Evolutionary conservation across 345 rosid genomes (phyloP), one percentile per base, ranked within the genome.

Genomic region (Draba incana): DNA sequence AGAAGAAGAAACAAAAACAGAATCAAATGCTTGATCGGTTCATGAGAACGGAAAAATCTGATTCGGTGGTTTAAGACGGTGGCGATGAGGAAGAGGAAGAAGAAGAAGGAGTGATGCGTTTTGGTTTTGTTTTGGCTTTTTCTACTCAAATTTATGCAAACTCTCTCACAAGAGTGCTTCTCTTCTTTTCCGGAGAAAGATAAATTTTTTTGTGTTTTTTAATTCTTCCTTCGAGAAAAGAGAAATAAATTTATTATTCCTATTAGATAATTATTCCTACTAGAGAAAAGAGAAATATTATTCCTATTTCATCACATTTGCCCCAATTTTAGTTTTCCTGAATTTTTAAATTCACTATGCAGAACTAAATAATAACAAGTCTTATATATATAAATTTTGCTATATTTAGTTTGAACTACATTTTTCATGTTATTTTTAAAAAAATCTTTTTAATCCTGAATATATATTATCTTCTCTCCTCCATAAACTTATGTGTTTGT

Each of bases 101-200:
- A 65, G 66, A 49, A 64, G 60, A 48, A 48, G 70, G 69, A 64
- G 49, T 51, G 27, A 64, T 72, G 77, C 59, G 60, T 72, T 72
- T 72, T 23, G 48, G 47, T 48, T 63, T 63, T 9, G n/a, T 37
- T 63, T 55, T 47, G 69, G 58, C 43, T 2, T 53, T 63, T 64
- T 39, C 44, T 25, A 13, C 64, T 38, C 70, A 72, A 72, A 28
- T 51, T 10, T 60, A 72, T 38, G 60, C 59, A 8, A 72, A n/a
- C 66, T 64, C 76, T 71, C 63, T 71, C 63, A 71, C 51, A 55
- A 39, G 67, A 68, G 9, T 58, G 67, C 65, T 68, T 68, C 68
- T 35, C 57, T 71, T 25, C 49, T 62, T 72, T 63, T 47, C 43
- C 64, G 44, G 60, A 7, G 15, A 9, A 51, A 15, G 4, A 31